Evolutionary conservation across 2,329 filamentous ascomycete genomes (phyloP), one percentile per base, ranked within the genome.

Genomic region (Pseudogymnoascus sp.): DNA sequence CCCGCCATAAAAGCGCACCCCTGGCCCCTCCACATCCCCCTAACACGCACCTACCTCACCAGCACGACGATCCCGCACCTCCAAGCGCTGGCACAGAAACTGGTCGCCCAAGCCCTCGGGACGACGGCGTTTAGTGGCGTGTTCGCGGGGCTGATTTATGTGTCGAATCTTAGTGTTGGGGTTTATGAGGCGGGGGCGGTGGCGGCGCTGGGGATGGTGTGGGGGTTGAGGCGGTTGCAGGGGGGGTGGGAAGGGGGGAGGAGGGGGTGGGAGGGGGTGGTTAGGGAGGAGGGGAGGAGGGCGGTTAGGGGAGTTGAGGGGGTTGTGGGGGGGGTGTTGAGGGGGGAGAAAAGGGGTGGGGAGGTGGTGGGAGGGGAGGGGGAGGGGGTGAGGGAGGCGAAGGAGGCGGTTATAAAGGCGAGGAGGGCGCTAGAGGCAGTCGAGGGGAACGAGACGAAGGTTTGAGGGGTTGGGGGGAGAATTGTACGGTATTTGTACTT

Each of bases 11-110:
- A 67, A 37, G 63, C 45, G n/a, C 67, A 68, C 48, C 68, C 70
- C 25, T 96, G 90, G 91, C 90, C 88, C 1, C 82, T 84, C 2
- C 85, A 91, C 65, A 93, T 97, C 65, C 80, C 88, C 13, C 81
- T 84, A 25, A 87, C 88, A 6, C 85, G 92, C n/a, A 78, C 81
- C 37, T 85, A 86, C 67, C 81, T 92, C 2, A 81, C 85, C 65
- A 90, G 87, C 0, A 81, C n/a, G n/a, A n/a, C n/a, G n/a, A n/a
- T 92, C 1, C 87, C 88, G 1, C 84, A 86, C 1, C 78, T 93
- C 3, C 89, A 92, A 71, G 85, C 88, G 1, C 78, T 91, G 0
- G 88, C 89, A 1, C 89, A 93, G 75, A 85, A 82, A 64, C 83
- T 93, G 1, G 86, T 96, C 4, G 73, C 96, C 4, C 87, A 92